These are phyloP conservation scores for Biscutella laevigata DNA, from an alignment of 441 rosid genomes.

Conservation along the genomic window DNA sequence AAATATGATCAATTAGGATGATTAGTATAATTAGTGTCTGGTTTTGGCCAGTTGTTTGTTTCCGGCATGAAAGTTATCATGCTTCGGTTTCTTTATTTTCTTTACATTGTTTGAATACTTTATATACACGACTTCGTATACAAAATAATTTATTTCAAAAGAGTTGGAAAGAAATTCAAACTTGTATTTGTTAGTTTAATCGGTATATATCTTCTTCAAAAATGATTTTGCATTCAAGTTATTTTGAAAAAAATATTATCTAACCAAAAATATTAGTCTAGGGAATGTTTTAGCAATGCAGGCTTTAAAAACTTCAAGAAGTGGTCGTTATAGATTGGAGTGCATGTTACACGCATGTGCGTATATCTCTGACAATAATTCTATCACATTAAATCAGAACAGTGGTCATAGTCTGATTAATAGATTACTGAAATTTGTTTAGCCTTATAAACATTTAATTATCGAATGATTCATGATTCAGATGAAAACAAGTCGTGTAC, in stretches of 20 bases:
- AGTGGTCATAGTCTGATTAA: too few species aligned
- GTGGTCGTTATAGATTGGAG: too few species aligned
- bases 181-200: neutral
- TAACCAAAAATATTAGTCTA: too few species aligned
- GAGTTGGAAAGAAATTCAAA: too few species aligned
- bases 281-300: too few species aligned
- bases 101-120: neutral
- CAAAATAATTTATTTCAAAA: neutral
- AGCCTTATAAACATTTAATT: neutral
- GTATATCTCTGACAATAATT: too few species aligned
- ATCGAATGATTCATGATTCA: neutral
- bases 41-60: constrained; percentile 6
- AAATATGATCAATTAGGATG: constrained; percentile 8
- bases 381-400: too few species aligned
- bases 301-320: too few species aligned
- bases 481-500: constrained; percentile 18
- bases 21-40: neutral
- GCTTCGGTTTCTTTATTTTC: neutral
- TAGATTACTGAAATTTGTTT: neutral
- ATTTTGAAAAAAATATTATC: too few species aligned
- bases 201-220: too few species aligned
- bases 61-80: neutral
- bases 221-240: too few species aligned
- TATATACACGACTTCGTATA: neutral
- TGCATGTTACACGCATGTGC: too few species aligned